Evolutionary conservation across 2,329 filamentous ascomycete species (phyloP).

Genomic region (Paraphaeosphaeria minitans): DNA sequence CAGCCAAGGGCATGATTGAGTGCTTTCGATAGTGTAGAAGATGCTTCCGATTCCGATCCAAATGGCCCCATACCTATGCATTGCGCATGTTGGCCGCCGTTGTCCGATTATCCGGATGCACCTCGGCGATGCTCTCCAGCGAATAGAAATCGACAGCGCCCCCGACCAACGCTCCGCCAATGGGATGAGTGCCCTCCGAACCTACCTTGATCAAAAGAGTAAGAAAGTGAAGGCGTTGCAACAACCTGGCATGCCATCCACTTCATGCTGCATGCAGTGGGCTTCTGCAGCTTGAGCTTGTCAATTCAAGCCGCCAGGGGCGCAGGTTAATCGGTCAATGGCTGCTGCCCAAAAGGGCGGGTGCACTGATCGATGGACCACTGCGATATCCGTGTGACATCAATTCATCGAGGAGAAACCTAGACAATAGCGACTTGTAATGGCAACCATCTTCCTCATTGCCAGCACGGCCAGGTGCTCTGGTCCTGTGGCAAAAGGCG

Average conservation of each 20-base stretch:
- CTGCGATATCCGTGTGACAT: background rate
- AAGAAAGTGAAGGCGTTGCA: background rate
- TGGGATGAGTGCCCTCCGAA: background rate
- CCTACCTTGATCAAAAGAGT: background rate
- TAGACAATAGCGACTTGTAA: background rate
- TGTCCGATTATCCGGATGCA: no score
- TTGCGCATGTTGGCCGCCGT: background rate
- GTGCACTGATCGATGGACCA: background rate
- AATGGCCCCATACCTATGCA: background rate
- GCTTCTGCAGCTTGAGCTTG: conserved; percentile 22
- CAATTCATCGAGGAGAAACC: background rate
- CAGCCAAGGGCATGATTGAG: no score
- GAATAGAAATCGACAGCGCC: background rate
- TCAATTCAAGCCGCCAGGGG: conserved; percentile 14
- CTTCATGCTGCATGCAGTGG: conserved; percentile 7
- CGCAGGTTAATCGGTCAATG: conserved; percentile 15
- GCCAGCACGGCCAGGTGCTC: background rate
- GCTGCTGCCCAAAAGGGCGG: conserved; percentile 5
- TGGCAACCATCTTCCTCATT: background rate
- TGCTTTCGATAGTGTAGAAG: background rate
- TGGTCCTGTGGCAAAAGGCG: background rate
- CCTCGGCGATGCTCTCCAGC: background rate
- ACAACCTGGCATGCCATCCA: conserved; percentile 8
- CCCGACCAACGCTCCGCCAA: background rate
- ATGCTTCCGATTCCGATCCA: background rate